Percentiles rank a stretch among this genome's conserved stretches.
phyloP scores from a whole-genome alignment of 371 early-diverging fungal species.

The Batrachochytrium dendrobatidis region DNA sequence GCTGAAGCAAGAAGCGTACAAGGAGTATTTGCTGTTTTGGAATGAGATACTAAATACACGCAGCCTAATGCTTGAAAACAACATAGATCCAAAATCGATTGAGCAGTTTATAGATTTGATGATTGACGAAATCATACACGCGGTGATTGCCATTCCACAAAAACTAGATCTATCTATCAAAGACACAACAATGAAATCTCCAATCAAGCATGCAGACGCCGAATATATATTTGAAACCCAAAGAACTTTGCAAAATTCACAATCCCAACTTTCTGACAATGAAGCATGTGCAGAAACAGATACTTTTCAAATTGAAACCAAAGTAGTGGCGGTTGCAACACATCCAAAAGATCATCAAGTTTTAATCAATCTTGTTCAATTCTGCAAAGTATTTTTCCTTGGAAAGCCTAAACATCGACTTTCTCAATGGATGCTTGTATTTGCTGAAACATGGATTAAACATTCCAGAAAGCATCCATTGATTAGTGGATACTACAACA shows the following conservation, averaged over 20 bases:
- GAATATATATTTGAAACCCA: too few relatives aligned
- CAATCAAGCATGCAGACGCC: too few relatives aligned
- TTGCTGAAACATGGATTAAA: conserved; percentile 47
- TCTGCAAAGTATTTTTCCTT: conserved; percentile 54
- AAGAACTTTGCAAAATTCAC: too few relatives aligned
- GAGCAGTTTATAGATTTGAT: conserved; percentile 13
- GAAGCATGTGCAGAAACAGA: too few relatives aligned
- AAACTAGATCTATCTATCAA: conserved; percentile 30
- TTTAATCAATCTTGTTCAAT: conserved; percentile 61
- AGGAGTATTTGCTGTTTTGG: conserved; percentile 31
- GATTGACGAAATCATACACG: conserved; percentile 24
- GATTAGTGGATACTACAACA: conserved; percentile 68
- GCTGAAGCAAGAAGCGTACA: conserved; percentile 16
- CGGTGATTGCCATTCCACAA: conserved; percentile 19
- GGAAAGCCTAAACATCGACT: conserved; percentile 40
- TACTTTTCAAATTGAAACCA: too few relatives aligned
- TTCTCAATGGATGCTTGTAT: conserved; percentile 50
- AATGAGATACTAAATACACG: conserved; percentile 10
- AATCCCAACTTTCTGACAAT: too few relatives aligned
- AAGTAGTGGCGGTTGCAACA: too few relatives aligned
- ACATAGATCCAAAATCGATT: neutral
- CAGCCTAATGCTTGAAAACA: neutral
- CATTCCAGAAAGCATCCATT: conserved; percentile 52
- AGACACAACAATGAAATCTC: too few relatives aligned
- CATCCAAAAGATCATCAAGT: conserved; percentile 60